Conservation (phyloP, 805 yeast genomes). For the Kurtzmaniella cleridarum region DNA sequence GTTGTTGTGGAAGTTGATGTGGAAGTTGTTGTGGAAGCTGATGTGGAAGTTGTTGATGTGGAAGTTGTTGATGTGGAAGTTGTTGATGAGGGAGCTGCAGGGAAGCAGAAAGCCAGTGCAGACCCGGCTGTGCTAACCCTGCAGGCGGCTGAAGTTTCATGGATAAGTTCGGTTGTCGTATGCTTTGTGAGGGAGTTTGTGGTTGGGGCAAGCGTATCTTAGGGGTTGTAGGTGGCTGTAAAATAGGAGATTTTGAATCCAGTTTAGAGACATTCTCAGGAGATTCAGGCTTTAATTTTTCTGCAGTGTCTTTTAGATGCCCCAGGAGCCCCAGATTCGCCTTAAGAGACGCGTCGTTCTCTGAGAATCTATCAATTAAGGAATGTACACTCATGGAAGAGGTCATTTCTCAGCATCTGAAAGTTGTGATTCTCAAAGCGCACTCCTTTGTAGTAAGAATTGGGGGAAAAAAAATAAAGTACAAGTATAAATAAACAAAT, state of each 20-base stretch:
- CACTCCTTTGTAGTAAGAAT: too few species aligned
- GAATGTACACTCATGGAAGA: conserved; percentile 37
- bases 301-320: neutral
- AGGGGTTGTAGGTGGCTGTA: conserved; percentile 3
- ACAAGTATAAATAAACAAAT: too few species aligned
- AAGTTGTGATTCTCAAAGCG: too few species aligned
- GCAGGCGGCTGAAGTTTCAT: neutral
- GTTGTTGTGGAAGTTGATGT: neutral
- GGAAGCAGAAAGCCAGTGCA: neutral
- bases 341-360: conserved; percentile 4
- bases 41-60: neutral
- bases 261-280: neutral
- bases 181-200: neutral
- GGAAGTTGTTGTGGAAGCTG: neutral
- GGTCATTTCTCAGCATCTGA: neutral
- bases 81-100: neutral
- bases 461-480: too few species aligned
- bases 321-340: neutral
- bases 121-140: neutral
- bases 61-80: neutral
- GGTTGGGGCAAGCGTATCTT: neutral
- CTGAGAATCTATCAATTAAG: conserved; percentile 27
- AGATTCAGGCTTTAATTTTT: neutral
- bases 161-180: neutral
- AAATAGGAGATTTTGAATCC: neutral